Conservation (phyloP, 1,284 basidiomycete species). For the Mrakiaceae sp. region DNA sequence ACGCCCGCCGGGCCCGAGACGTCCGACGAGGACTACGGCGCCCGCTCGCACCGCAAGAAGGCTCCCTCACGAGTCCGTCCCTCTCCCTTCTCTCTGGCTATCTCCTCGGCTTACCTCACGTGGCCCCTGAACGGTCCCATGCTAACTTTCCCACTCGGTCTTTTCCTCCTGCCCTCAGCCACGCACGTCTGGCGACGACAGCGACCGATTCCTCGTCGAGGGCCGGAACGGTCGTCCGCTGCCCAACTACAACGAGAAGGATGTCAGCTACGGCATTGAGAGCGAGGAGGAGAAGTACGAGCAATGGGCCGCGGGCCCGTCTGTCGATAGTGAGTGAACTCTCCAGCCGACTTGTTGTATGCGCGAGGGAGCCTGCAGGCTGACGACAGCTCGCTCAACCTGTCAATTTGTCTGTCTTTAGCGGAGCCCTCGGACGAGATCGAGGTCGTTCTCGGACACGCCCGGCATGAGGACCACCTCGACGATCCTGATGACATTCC, state of each 20-base stretch:
- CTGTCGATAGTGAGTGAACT: neutral
- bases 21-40: slow-evolving; percentile 78
- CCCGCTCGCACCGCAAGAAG: slow-evolving; percentile 76
- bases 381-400: neutral
- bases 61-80: slow-evolving; percentile 32
- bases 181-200: slow-evolving; percentile 50
- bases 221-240: neutral
- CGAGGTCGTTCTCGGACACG: slow-evolving; percentile 70
- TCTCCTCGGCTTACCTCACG: neutral
- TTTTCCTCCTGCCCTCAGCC: neutral
- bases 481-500: slow-evolving; percentile 66
- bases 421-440: slow-evolving; percentile 70
- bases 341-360: too few relatives aligned
- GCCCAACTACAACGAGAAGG: slow-evolving; percentile 14
- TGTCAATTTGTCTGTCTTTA: slow-evolving; percentile 22
- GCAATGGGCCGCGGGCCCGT: neutral
- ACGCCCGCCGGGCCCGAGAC: slow-evolving; percentile 39
- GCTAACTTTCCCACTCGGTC: neutral
- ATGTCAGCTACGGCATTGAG: slow-evolving; percentile 40
- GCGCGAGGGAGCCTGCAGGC: too few relatives aligned
- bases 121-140: neutral
- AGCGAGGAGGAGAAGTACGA: slow-evolving; percentile 48
- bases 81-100: neutral
- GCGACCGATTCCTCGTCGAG: slow-evolving; percentile 6
- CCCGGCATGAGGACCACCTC: slow-evolving; percentile 65